Conservation (phyloP, 148 eudicot species). For the Nepenthes gracilis region DNA sequence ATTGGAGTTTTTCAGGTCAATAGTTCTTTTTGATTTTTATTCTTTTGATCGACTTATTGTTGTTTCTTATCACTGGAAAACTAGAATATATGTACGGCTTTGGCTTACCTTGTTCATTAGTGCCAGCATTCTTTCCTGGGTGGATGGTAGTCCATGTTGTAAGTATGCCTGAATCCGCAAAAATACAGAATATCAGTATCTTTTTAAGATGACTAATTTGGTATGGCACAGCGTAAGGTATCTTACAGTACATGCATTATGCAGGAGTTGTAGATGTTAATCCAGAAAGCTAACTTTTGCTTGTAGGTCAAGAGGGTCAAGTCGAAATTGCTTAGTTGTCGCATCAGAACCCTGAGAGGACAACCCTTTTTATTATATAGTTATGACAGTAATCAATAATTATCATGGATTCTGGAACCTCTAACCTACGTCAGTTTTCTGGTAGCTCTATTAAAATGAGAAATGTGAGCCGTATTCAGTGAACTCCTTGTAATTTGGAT, state of each 20-base stretch:
- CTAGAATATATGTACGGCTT: neutral
- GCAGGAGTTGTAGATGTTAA: conserved; percentile 79
- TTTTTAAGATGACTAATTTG: neutral
- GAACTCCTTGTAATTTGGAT: conserved; percentile 54
- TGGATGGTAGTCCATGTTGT: conserved; percentile 73
- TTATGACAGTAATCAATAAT: neutral
- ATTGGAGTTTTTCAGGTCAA: too few relatives aligned
- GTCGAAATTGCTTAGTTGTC: conserved; percentile 57
- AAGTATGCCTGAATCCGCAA: conserved; percentile 53
- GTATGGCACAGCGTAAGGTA: conserved; percentile 16
- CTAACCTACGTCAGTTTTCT: conserved; percentile 46
- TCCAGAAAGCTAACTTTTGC: conserved; percentile 96
- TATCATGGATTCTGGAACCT: neutral
- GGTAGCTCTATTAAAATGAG: conserved; percentile 34
- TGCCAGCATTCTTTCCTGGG: conserved; percentile 58
- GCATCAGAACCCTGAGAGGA: conserved; percentile 47
- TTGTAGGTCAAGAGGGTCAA: conserved; percentile 57
- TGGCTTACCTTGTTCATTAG: conserved; percentile 65
- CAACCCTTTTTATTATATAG: conserved; percentile 1
- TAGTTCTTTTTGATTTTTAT: neutral
- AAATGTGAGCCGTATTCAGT: conserved; percentile 22
- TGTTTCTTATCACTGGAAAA: conserved; percentile 6
- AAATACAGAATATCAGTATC: conserved; percentile 6
- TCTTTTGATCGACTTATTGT: neutral
- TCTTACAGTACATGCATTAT: conserved; percentile 94